Base-by-base conservation (phyloP, 768 basidiomycete genomes). In the Tubosaeta sp. region DNA sequence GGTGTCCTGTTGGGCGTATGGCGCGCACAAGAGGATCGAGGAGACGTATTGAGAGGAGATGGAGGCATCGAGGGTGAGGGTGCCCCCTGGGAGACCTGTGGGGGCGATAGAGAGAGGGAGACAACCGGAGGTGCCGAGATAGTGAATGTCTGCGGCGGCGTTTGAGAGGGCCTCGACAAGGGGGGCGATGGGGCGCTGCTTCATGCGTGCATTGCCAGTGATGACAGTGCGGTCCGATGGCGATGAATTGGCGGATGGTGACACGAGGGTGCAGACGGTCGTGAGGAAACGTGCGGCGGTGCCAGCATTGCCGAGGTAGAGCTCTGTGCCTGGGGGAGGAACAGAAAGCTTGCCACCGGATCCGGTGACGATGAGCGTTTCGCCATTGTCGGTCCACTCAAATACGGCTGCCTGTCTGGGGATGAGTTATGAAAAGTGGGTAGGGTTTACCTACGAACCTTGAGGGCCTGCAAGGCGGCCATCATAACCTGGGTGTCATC, bases 401-500 rank as follows among this genome's bases (percentile, higher is more conserved):
- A 98, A 99, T 43, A 73, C 81, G 10, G 97, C 95, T 43, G 95
- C 95, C 90, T 93, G 57, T 45, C 7, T 17, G 43, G 27, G 37
- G 16, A 29, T 59, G 51, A 45, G 50, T n/a, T 3, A 52, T 0
- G 33, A 3, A 25, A 37, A 3, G 41, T 26, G 13, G 43, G 48
- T 32, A 39, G 13, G 41, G 29, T 13, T 32, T 14, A 48, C 41
- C 16, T 13, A 42, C 29, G 33, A 51, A 89, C 92, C 76, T 94
- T 86, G 56, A 99, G 81, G 48, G 93, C 91, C 39, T 82, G 74
- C 29, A 98, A 77, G 32, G 95, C 95, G 4, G 85, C 77, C 94
- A 98, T 98, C 97, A 99, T 99, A 49, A 99, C 95, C 60, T 95
- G 93, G 0, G 97, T 99, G 65, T 99, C 95, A 62, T 98, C 95